Conservation (phyloP, 2,329 filamentous ascomycete species). For the Pestalotiopsis sp. region DNA sequence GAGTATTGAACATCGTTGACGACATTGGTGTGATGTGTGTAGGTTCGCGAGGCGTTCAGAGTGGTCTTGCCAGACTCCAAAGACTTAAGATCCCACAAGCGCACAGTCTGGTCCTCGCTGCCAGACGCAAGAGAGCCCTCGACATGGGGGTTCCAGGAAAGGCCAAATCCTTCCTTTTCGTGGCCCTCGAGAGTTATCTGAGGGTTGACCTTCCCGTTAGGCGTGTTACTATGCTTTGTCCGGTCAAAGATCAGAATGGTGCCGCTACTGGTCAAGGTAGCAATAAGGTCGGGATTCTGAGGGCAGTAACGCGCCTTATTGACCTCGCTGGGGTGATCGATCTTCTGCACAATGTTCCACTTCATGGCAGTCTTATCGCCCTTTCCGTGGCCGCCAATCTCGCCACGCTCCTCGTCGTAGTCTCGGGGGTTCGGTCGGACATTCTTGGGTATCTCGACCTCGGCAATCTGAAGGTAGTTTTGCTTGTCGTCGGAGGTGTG, state of each 20-base stretch:
- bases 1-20: conserved; percentile 99
- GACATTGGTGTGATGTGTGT: conserved; percentile 85
- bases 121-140: conserved; percentile 85
- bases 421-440: conserved; percentile 74
- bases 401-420: conserved; percentile 88
- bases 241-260: conserved; percentile 93
- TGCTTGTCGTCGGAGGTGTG: conserved; percentile 85
- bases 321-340: conserved; percentile 94
- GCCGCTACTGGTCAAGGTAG: conserved; percentile 86
- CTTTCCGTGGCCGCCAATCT: conserved; percentile 91
- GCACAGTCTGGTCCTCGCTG: conserved; percentile 89
- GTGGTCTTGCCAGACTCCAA: conserved; percentile 71
- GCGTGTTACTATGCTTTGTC: conserved; percentile 84
- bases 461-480: conserved; percentile 94
- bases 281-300: conserved; percentile 95
- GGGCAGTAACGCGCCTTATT: conserved; percentile 99
- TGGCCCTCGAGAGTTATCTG: conserved; percentile 88
- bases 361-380: conserved; percentile 76
- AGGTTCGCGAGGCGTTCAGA: conserved; percentile 72
- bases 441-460: conserved; percentile 88
- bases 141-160: conserved; percentile 88
- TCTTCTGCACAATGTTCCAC: conserved; percentile 92
- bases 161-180: conserved; percentile 84
- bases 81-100: conserved; percentile 85
- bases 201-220: conserved; percentile 73